phyloP scores from a whole-genome alignment of 2,329 filamentous ascomycete genomes.

The Ascochyta lentis region DNA sequence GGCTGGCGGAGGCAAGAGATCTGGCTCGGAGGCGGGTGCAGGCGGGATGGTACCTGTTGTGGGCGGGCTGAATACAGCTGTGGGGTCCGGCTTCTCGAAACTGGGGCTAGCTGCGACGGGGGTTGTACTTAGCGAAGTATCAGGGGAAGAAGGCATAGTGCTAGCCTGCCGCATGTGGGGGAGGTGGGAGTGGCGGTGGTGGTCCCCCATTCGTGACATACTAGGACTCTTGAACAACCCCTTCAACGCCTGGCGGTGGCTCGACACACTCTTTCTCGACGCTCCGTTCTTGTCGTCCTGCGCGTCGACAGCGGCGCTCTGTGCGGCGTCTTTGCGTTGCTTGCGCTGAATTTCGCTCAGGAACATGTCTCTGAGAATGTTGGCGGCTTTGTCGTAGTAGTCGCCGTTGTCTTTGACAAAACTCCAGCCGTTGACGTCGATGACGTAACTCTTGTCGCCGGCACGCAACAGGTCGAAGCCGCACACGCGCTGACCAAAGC shows the following conservation, averaged over 20 bases:
- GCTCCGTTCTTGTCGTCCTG: slow-evolving; percentile 28
- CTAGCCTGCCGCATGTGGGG: slow-evolving; percentile 45
- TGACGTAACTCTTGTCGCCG: slow-evolving; percentile 90
- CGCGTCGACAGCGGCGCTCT: slow-evolving; percentile 45
- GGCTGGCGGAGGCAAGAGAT: slow-evolving; percentile 38
- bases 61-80: slow-evolving; percentile 25
- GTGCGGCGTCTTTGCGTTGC: slow-evolving; percentile 53
- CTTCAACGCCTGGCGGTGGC: slow-evolving; percentile 58
- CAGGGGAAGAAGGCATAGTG: slow-evolving; percentile 54
- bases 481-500: slow-evolving; percentile 94
- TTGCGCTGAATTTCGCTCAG: slow-evolving; percentile 75
- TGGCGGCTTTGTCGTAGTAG: slow-evolving; percentile 92
- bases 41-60: slow-evolving; percentile 20
- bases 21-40: slow-evolving; percentile 40
- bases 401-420: slow-evolving; percentile 99
- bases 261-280: slow-evolving; percentile 44
- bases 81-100: slow-evolving; percentile 48
- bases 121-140: slow-evolving; percentile 50
- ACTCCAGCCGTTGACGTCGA: slow-evolving; percentile 99
- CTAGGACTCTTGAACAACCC: slow-evolving; percentile 70
- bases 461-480: slow-evolving; percentile 93
- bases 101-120: slow-evolving; percentile 54
- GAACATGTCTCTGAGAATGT: slow-evolving; percentile 87
- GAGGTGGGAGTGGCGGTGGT: slow-evolving; percentile 49
- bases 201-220: slow-evolving; percentile 63